A percentile compares a stretch with the other conserved stretches of the same genome.
Evolutionary conservation across 305 asterid species (phyloP).

Genomic region (Euphrasia arctica): DNA sequence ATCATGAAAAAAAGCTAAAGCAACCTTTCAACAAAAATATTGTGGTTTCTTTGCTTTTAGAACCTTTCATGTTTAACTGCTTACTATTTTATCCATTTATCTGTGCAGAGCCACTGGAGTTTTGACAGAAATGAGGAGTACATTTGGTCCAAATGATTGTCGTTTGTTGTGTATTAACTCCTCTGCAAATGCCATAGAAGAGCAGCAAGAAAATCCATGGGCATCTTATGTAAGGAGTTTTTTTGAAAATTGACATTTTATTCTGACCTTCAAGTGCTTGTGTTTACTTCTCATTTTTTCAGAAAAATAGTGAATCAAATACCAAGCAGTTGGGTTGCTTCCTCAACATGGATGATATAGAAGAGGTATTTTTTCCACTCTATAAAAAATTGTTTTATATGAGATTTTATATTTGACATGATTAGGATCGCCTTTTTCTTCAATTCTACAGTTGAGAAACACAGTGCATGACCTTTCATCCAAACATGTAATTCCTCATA

Average conservation of each 20-base stretch:
- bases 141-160: constrained; percentile 86
- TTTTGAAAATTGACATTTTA: constrained; percentile 21
- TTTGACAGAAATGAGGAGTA: constrained; percentile 74
- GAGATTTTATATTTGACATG: constrained; percentile 25
- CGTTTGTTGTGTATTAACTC: constrained; percentile 83
- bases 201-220: constrained; percentile 71
- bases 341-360: constrained; percentile 76
- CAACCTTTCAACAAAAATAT: constrained; percentile 19
- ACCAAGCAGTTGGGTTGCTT: constrained; percentile 55
- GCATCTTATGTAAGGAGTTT: constrained; percentile 59
- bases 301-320: constrained; percentile 51
- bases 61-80: constrained; percentile 24
- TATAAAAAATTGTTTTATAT: constrained; percentile 26
- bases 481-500: constrained; percentile 86
- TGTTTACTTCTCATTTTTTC: constrained; percentile 38
- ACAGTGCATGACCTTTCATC: constrained; percentile 80
- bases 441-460: constrained; percentile 60
- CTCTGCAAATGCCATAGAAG: constrained; percentile 53
- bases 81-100: constrained; percentile 16
- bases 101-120: constrained; percentile 69
- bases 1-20: constrained; percentile 13
- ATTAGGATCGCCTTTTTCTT: constrained; percentile 24
- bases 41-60: constrained; percentile 26
- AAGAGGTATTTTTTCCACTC: constrained; percentile 59
- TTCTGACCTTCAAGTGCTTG: constrained; percentile 22